Evolutionary conservation across 306 rosid genomes (phyloP).

Genomic region (Lotus japonicus): DNA sequence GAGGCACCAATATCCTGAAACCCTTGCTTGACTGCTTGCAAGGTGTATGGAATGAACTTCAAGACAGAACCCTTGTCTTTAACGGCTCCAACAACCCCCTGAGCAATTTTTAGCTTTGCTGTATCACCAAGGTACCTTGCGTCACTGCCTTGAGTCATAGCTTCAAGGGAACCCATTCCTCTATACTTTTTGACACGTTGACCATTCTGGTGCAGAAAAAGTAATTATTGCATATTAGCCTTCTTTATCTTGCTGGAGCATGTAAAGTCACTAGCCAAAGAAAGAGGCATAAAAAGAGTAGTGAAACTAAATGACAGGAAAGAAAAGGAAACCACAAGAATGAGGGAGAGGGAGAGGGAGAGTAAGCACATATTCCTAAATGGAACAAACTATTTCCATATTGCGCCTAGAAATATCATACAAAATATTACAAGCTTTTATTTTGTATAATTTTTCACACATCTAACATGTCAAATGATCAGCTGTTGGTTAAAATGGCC

Average conservation of each 20-base stretch:
- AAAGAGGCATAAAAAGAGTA: background rate
- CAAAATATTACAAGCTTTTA: background rate
- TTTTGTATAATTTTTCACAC: background rate
- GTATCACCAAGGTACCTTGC: conserved; percentile 80
- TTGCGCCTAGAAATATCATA: background rate
- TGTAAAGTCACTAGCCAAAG: background rate
- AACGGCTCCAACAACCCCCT: conserved; percentile 93
- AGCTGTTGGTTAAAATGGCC: background rate
- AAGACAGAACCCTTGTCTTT: conserved; percentile 89
- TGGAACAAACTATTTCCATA: background rate
- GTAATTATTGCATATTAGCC: conserved; percentile 1
- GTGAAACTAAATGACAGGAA: background rate
- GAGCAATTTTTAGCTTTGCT: conserved; percentile 86
- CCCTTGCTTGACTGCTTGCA: conserved; percentile 97
- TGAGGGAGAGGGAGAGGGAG: background rate
- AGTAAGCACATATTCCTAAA: background rate
- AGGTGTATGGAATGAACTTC: conserved; percentile 82
- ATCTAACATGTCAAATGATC: background rate
- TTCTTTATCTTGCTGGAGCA: background rate
- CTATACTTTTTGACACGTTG: conserved; percentile 67
- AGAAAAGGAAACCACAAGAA: background rate
- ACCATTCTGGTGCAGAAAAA: conserved; percentile 57
- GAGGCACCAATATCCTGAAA: conserved; percentile 95
- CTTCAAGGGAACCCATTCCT: conserved; percentile 98
- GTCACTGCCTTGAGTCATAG: conserved; percentile 96